Conservation (phyloP, 805 yeast genomes). For the Ogataea parapolymorpha region DNA sequence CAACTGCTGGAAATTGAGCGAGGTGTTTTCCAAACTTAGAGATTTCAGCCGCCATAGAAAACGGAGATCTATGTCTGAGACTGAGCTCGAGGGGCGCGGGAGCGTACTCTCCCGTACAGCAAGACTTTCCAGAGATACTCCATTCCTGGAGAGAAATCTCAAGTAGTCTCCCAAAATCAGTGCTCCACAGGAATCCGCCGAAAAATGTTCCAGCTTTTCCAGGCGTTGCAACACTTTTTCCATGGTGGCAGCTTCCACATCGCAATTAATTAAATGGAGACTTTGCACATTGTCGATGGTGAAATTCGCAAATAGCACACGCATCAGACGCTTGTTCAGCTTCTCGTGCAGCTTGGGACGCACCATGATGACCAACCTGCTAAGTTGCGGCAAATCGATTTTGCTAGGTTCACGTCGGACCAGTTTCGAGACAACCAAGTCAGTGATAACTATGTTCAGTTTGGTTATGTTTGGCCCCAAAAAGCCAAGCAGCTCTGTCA, state of each 20-base stretch:
- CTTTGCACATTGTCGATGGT: slow-evolving; percentile 2
- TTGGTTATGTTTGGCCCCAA: slow-evolving; percentile 10
- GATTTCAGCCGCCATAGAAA: slow-evolving; percentile 7
- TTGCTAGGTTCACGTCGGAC: neutral
- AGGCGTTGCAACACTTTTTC: slow-evolving; percentile 1
- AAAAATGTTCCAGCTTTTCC: slow-evolving; percentile 1
- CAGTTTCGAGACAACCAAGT: slow-evolving; percentile 1
- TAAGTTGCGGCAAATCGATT: neutral
- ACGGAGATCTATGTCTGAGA: slow-evolving; percentile 3
- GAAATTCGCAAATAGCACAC: slow-evolving; percentile 2
- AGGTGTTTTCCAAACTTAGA: slow-evolving; percentile 14
- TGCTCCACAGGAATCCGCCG: slow-evolving; percentile 9
- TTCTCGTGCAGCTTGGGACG: slow-evolving; percentile 5
- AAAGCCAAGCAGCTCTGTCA: slow-evolving; percentile 12
- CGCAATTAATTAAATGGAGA: slow-evolving; percentile 13
- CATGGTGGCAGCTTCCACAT: slow-evolving; percentile 1
- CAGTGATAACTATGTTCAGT: slow-evolving; percentile 10
- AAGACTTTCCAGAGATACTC: slow-evolving; percentile 1
- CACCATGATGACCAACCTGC: slow-evolving; percentile 3
- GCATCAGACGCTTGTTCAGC: slow-evolving; percentile 1
- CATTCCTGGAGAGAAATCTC: slow-evolving; percentile 1
- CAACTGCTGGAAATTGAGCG: slow-evolving; percentile 14
- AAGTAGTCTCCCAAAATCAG: slow-evolving; percentile 8
- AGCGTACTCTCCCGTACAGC: slow-evolving; percentile 11
- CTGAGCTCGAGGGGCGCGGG: slow-evolving; percentile 4